Base-by-base conservation (phyloP, 345 rosid species). In the Eucalyptus lansdowneana region DNA sequence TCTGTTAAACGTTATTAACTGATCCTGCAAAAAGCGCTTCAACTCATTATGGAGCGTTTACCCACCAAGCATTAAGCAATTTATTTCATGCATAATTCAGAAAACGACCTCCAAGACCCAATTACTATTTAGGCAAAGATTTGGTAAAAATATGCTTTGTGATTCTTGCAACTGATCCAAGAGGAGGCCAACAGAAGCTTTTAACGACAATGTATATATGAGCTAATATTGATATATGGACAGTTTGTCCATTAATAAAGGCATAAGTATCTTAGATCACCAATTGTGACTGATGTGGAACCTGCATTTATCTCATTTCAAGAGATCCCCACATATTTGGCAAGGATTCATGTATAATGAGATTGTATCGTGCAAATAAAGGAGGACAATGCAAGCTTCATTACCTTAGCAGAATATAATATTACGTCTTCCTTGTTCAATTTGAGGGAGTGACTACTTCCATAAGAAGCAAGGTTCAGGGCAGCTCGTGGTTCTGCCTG, bases 401-500 rank as follows among this genome's bases (percentile, higher is more conserved):
- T 91, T 95, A 97, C 99, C 97, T 98, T 98, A 80, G 99, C 99
- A 86, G 99, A 97, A 90, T 97, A 98, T 19, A 98, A 93, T 91
- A 98, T 95, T 80, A 96, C 37, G 90, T 98, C 99, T 67, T 98
- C 98, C 92, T 97, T 96, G 87, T 90, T 94, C 91, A 98, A 93
- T 93, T 97, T 98, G 93, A 98, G 95, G 76, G 98, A 92, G 90
- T 96, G 96, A 92, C 99, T 96, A 87, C 95, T 94, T 89, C 99
- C 99, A 94, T 94, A 97, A 27, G 99, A 98, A 80, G 99, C 99
- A 91, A 97, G 98, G 95, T 97, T 98, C 93, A 98, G 91, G 89
- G 99, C 98, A 65, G 98, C 98, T 22, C 97, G 99, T 90, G 99
- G 99, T 93, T 98, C 99, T 95, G 99, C 99, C 99, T 98, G 98